Base-by-base conservation (phyloP, 768 basidiomycete species). In the Neoboletus brunneissimus region DNA sequence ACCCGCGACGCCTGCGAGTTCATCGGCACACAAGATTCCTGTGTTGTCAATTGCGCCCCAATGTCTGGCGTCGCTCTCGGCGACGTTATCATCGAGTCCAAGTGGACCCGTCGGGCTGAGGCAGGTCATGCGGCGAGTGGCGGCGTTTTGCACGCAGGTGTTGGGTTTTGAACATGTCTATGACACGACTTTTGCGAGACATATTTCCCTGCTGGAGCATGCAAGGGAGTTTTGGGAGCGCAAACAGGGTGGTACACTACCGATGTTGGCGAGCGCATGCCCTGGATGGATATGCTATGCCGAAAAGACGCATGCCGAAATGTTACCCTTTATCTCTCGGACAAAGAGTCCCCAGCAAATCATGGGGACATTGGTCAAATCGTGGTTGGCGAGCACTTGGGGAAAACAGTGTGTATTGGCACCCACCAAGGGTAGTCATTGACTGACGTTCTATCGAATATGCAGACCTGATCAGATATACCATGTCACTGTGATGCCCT, bases 241-340 rank as follows among this genome's bases (percentile, higher is more conserved):
- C 22, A 81, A 65, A 68, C 73, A 38, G n/a, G 60, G 64, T 25
- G 65, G 67, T 12, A 60, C 58, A 22, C 72, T 98, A 27, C 97
- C 97, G 0, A 94, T 99, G 86, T 77, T 99, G 25, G 88, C 94
- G 5, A 94, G 93, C 63, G 93, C 97, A 16, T 98, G 97, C 74
- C 97, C 97, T 0, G 97, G 97, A 16, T 98, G 97, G 97, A 89
- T 99, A 55, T 99, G 97, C 70, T 98, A 98, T 71, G 96, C 94
- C 18, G 97, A 99, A 74, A 99, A 99, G 77, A 87, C 96, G 1
- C 96, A 97, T 65, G 80, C 87, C 4, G 94, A 96, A 70, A 88
- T 99, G 81, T 69, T 99, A 22, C 94, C 94, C 5, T 94, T 93
- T 65, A 88, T 99, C 52, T 83, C 91, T 50, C 77, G 75, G 37